Evolutionary conservation across 495 filamentous ascomycete genomes (phyloP), one percentile per base, ranked within the genome.

Genomic region (Pseudoneurospora amorphoporcata): DNA sequence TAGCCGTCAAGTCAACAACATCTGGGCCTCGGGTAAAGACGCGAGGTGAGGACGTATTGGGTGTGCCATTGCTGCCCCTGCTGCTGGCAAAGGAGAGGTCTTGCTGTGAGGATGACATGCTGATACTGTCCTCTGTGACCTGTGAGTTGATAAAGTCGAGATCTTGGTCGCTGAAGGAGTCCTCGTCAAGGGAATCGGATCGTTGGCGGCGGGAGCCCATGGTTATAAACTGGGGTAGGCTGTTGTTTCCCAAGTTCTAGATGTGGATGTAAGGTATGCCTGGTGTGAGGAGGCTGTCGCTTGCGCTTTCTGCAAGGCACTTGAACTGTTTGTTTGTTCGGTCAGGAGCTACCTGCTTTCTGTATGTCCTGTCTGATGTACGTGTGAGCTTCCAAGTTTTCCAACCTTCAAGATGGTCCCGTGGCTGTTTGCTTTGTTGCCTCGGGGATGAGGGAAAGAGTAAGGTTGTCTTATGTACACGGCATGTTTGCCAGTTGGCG

Each of bases 141-240:
- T 82, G 80, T 0, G 80, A 82, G 73, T 74, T 81, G 38, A 82
- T 73, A 29, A 78, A 29, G 3, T 81, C 74, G 72, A 82, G 78
- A 68, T 82, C 80, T 39, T 81, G 76, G 78, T 82, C 80, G 70
- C 78, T 77, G 37, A 82, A 81, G 45, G 79, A 82, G 17, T 41
- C 58, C 35, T 43, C 19, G 23, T 32, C 72, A 42, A 61, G 47
- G 47, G 45, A 47, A 5, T 70, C 53, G 29, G 68, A 68, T 29
- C 32, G 35, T 39, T 71, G 29, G 8, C 16, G 12, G 16, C 42
- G 45, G 69, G 72, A 45, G 41, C 43, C 68, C 47, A 39, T 61
- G 45, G 16, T 17, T 37, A 43, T 23, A 41, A 73, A 70, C 37
- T 58, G 35, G 40, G 35, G 68, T 23, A 4, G 23, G 23, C 29